phyloP scores from a whole-genome alignment of 1,284 basidiomycete genomes.

The Apiotrichum porosum region DNA sequence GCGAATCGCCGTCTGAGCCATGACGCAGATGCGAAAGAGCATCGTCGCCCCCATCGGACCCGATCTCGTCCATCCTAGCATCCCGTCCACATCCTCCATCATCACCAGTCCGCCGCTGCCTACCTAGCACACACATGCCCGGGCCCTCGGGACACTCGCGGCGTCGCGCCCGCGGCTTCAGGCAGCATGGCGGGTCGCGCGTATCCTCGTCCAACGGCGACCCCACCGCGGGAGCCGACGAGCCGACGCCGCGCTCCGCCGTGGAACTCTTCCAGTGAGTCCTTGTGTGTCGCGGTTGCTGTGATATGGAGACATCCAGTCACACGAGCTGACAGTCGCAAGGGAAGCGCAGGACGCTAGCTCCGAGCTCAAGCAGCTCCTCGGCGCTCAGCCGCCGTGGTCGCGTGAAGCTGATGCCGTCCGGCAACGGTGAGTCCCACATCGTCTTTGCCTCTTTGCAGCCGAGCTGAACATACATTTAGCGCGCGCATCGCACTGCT shows the following conservation, averaged over 20 bases:
- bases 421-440: constrained; percentile 65
- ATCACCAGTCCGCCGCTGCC: too few relatives aligned
- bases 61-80: too few relatives aligned
- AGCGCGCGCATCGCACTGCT: constrained; percentile 72
- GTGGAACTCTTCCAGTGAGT: constrained; percentile 11
- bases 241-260: background rate
- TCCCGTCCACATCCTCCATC: too few relatives aligned
- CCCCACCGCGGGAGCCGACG: background rate
- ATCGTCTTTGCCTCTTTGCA: background rate
- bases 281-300: too few relatives aligned
- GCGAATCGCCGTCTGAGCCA: too few relatives aligned
- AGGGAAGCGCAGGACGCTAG: constrained; percentile 20
- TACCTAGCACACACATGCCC: constrained; percentile 2
- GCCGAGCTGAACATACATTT: constrained; percentile 47
- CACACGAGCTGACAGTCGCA: background rate
- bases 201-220: background rate
- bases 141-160: constrained; percentile 7
- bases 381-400: constrained; percentile 69
- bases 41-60: too few relatives aligned
- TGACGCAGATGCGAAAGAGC: too few relatives aligned
- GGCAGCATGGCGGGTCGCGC: background rate
- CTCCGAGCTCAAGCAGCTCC: constrained; percentile 38
- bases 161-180: constrained; percentile 4
- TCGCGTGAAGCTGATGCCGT: constrained; percentile 76
- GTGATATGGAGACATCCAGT: too few relatives aligned